Evolutionary conservation across 768 basidiomycete species (phyloP).

Genomic region (Suillus bovinus): DNA sequence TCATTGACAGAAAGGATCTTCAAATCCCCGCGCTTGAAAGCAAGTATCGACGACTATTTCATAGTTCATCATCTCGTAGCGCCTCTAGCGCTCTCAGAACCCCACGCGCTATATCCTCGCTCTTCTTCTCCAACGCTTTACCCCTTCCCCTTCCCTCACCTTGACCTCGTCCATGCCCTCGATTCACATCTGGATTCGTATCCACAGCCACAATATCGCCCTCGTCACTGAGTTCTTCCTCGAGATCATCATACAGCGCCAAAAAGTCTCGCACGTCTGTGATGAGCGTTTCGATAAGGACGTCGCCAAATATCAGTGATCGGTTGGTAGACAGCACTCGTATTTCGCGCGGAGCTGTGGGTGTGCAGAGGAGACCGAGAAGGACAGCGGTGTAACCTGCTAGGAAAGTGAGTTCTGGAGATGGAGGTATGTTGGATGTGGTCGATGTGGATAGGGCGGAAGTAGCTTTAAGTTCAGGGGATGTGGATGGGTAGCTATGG

Average conservation of each 20-base stretch:
- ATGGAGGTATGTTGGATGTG: constrained; percentile 42
- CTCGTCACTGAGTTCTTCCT: constrained; percentile 16
- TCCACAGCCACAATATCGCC: background rate
- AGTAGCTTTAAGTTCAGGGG: background rate
- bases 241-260: constrained; percentile 39
- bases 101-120: constrained; percentile 44
- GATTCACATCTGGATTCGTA: background rate
- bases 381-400: constrained; percentile 76
- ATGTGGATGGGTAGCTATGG: background rate
- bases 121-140: constrained; percentile 31
- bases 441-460: constrained; percentile 36
- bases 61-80: constrained; percentile 26
- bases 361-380: constrained; percentile 51
- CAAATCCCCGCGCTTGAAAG: background rate
- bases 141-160: constrained; percentile 5
- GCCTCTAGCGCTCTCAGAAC: constrained; percentile 57
- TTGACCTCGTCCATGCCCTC: background rate
- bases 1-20: background rate
- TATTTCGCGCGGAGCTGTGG: constrained; percentile 33
- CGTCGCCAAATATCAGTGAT: constrained; percentile 32
- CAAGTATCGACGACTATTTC: constrained; percentile 25
- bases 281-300: constrained; percentile 35
- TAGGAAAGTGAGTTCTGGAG: constrained; percentile 52
- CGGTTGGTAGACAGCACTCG: constrained; percentile 33
- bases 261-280: constrained; percentile 42